Base-by-base conservation (phyloP, 1,139 yeast genomes). In the Saccharomyces hybrid region DNA sequence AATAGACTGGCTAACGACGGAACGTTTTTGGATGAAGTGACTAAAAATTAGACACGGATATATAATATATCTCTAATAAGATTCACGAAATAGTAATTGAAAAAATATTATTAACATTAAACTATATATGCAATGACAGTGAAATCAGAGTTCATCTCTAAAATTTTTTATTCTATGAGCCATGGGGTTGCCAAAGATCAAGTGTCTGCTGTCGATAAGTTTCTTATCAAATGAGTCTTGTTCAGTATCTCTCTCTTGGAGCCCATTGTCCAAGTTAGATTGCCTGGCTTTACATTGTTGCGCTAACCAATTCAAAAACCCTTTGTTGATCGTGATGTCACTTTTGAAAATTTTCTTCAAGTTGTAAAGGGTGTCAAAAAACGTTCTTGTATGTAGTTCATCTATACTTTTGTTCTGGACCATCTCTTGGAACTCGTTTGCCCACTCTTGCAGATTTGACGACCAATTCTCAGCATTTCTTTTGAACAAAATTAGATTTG, bases 1-100 rank as follows among this genome's bases (percentile, higher is more conserved):
- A 73, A 80, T 13, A 84, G 86, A 65, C 67, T 93, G 55, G 78
- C 81, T 16, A 84, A 84, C 59, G 95, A 95, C 67, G 97, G 97
- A 1, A 81, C 80, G 54, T 93, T 89, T 66, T 72, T 93, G 52
- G 88, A 88, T 58, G 75, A 73, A 50, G 66, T 70, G 2, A 68
- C 72, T 5, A 59, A 59, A 27, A 63, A 62, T 48, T 56, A 47
- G 47, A 28, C 13, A 25, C 28, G 31, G 11, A 41, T 26, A 32
- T n/a, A 26, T 16, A 48, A 26, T 16, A 48, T 11, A 34, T 11
- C 13, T 25, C 14, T 23, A 20, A 6, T 28, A 13, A n/a, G n/a
- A 16, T 14, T 20, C 14, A 26, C 16, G 9, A 28, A 11, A 32
- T 32, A 13, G 4, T 44, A 25, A 3, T 41, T 8, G 20, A 42